Conservation (phyloP, 1,284 basidiomycete species). For the Boletellus deceptivus region DNA sequence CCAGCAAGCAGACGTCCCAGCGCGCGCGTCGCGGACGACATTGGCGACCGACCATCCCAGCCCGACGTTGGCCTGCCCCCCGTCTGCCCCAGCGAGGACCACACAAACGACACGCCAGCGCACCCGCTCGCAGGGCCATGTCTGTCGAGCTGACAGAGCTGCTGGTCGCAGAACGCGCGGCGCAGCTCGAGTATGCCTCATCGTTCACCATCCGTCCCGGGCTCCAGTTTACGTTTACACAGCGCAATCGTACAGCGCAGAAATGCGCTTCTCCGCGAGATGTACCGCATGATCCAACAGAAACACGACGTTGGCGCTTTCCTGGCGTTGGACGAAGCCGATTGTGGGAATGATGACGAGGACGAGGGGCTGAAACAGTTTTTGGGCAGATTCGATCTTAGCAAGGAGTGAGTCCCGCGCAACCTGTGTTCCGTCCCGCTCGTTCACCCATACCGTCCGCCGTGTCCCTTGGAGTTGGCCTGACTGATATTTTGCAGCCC, state of each 20-base stretch:
- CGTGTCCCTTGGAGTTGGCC: constrained; percentile 4
- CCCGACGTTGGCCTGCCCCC: neutral
- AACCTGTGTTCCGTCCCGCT: neutral
- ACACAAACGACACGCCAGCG: constrained; percentile 3
- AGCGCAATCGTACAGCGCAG: constrained; percentile 61
- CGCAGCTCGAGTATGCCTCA: constrained; percentile 39
- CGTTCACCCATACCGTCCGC: constrained; percentile 1
- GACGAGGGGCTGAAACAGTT: constrained; percentile 49
- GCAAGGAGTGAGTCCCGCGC: constrained; percentile 35
- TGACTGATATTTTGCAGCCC: constrained; percentile 29
- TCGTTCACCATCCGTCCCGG: neutral
- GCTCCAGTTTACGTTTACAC: neutral
- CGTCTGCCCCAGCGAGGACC: neutral
- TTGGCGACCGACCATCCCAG: neutral
- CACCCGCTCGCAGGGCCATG: constrained; percentile 21
- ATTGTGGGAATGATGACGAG: constrained; percentile 24
- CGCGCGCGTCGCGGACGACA: constrained; percentile 8
- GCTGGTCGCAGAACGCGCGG: constrained; percentile 41
- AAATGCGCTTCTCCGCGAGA: constrained; percentile 64
- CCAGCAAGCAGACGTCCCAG: neutral
- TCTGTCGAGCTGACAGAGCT: constrained; percentile 20
- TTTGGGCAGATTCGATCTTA: constrained; percentile 52
- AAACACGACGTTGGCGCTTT: constrained; percentile 45
- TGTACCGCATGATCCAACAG: constrained; percentile 60
- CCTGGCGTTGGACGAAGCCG: constrained; percentile 36